Base-by-base conservation (phyloP, 371 early-diverging fungal genomes). In the Apophysomyces sp. region DNA sequence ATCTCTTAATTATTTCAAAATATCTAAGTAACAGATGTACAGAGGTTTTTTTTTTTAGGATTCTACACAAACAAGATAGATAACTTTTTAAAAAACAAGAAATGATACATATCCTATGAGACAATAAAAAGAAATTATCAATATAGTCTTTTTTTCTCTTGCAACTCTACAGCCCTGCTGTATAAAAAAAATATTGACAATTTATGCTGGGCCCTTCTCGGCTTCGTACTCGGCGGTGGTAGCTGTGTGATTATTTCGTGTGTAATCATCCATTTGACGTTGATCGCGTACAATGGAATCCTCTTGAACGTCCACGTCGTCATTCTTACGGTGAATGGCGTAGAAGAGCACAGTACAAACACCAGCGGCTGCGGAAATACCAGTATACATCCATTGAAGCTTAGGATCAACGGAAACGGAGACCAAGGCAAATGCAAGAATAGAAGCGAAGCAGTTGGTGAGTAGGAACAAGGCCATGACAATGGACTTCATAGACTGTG, bases 381-480 rank as follows among this genome's bases (percentile, higher is more conserved):
- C 83, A 21, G 82, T 85, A 66, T 88, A 89, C 69, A 89, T 72
- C 64, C 83, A 86, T 12, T 83, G 77, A 34, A 91, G 77, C 68
- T 88, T 79, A 55, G 90, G 90, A 59, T 89, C 89, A 24, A 78
- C 80, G 4, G 86, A 78, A 71, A 85, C 84, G 28, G 83, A 77
- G 32, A 88, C 91, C 57, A 92, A 67, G 56, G 85, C 77, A 68
- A 92, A 82, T 29, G 79, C 86, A 41, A 91, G 79, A 44, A 89
- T 67, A 3, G 89, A 75, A 62, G 88, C 89, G 41, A 83, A 70
- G 53, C 86, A 88, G 73, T 83, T 87, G 39, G 90, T 86, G 56
- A 90, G 79, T 67, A 92, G 72, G 80, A 83, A 91, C 37, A 89
- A 58, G 4, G 91, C 77, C 81, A 87, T 88, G 41, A 91, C 87